These are phyloP conservation scores for Trypanosoma boissoni DNA, from an alignment of 208 protist species.

Conservation along the genomic window DNA sequence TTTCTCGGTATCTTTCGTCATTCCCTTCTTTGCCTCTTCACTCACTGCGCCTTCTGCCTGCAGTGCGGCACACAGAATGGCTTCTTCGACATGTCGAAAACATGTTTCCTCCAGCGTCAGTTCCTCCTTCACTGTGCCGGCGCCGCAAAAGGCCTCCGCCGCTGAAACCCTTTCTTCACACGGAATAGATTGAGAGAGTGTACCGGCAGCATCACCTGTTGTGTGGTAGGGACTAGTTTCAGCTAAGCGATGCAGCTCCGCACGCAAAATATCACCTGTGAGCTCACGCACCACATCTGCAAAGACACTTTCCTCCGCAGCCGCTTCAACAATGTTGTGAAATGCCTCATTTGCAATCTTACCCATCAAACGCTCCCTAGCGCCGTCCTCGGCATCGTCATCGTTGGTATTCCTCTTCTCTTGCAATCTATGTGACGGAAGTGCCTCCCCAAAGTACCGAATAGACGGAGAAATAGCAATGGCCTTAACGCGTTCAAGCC, in stretches of 20 bases:
- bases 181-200: too few relatives aligned
- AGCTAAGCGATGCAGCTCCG: conserved; percentile 24
- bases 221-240: too few relatives aligned
- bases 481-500: conserved; percentile 34
- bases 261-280: conserved; percentile 27
- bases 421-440: too few relatives aligned
- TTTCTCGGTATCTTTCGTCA: neutral
- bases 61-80: too few relatives aligned
- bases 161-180: too few relatives aligned
- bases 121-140: conserved; percentile 5
- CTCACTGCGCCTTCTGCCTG: too few relatives aligned
- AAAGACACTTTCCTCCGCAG: conserved; percentile 34
- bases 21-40: neutral
- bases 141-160: too few relatives aligned
- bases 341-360: conserved; percentile 36
- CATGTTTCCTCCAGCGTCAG: conserved; percentile 14
- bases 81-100: conserved; percentile 17
- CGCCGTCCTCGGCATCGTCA: neutral
- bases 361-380: conserved; percentile 8
- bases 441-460: conserved; percentile 13
- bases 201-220: too few relatives aligned
- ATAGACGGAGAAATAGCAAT: neutral
- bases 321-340: conserved; percentile 39
- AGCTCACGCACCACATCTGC: conserved; percentile 24
- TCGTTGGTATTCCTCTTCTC: neutral